A percentile compares a stretch with the other conserved stretches of the same genome.
Evolutionary conservation across 768 basidiomycete genomes (phyloP).

Genomic region (Melanogaster broomeanus): DNA sequence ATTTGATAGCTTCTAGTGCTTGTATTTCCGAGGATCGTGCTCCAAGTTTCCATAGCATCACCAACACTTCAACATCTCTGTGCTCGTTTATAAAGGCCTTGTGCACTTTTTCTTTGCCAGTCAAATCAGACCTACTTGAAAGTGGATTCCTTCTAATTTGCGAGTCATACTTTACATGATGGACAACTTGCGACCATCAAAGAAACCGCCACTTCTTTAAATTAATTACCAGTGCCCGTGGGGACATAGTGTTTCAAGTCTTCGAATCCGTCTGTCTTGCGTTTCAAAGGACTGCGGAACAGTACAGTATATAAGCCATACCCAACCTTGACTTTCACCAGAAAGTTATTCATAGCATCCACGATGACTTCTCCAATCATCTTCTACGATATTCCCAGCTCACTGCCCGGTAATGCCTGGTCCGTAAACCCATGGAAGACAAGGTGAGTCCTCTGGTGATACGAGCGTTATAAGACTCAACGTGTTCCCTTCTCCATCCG

Average conservation of each 20-base stretch:
- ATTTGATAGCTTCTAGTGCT: background rate
- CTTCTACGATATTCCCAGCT: slow-evolving; percentile 48
- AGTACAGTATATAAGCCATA: slow-evolving; percentile 8
- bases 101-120: too few relatives aligned
- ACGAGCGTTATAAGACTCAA: background rate
- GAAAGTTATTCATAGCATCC: background rate
- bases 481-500: background rate
- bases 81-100: too few relatives aligned
- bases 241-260: slow-evolving; percentile 3
- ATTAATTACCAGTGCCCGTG: background rate
- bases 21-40: slow-evolving; percentile 5
- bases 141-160: too few relatives aligned
- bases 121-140: too few relatives aligned
- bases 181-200: too few relatives aligned
- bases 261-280: background rate
- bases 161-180: too few relatives aligned
- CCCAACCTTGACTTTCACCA: background rate
- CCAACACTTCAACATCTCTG: too few relatives aligned
- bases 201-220: background rate
- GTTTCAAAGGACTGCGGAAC: slow-evolving; percentile 1
- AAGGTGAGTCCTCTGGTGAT: slow-evolving; percentile 28
- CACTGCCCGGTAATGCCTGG: slow-evolving; percentile 32
- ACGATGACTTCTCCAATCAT: slow-evolving; percentile 33
- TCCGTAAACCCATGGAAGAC: slow-evolving; percentile 50
- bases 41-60: slow-evolving; percentile 15